Conservation (phyloP, 83 land plant species). For the Larix sibirica region DNA sequence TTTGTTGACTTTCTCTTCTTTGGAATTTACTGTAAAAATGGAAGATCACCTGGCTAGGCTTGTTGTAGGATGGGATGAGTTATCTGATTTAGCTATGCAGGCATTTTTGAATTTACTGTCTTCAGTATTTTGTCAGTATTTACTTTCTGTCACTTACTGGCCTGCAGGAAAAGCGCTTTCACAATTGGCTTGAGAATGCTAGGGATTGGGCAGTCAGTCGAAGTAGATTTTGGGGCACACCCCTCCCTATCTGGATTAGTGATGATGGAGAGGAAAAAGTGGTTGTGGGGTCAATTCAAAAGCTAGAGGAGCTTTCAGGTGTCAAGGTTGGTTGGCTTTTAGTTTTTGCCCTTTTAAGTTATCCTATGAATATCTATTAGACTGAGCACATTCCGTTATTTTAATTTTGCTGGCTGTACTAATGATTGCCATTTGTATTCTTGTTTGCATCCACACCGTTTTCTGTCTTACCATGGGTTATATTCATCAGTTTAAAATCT, state of each 20-base stretch:
- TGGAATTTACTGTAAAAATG: neutral
- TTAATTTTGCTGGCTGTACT: neutral
- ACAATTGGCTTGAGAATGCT: slow-evolving; percentile 89
- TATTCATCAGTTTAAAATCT: neutral
- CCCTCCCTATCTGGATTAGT: slow-evolving; percentile 94
- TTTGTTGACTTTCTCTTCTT: neutral
- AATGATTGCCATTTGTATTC: neutral
- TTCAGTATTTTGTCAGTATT: neutral
- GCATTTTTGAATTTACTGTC: neutral
- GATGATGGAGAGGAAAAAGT: slow-evolving; percentile 87
- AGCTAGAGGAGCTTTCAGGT: slow-evolving; percentile 62
- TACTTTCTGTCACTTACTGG: neutral
- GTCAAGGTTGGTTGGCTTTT: slow-evolving; percentile 28
- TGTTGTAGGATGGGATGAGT: neutral
- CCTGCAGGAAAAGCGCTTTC: slow-evolving; percentile 57
- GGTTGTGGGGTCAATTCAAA: slow-evolving; percentile 84
- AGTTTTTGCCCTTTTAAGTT: neutral
- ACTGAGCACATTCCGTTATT: neutral
- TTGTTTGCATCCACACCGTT: neutral
- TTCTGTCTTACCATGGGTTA: neutral
- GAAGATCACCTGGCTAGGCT: neutral
- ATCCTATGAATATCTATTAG: neutral
- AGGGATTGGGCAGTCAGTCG: slow-evolving; percentile 99
- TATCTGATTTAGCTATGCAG: neutral
- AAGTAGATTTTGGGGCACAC: slow-evolving; percentile 99